Percentiles rank a stretch among this genome's conserved stretches.
phyloP scores from a whole-genome alignment of 2,329 filamentous ascomycete species.

The Epichloe aotearoae region DNA sequence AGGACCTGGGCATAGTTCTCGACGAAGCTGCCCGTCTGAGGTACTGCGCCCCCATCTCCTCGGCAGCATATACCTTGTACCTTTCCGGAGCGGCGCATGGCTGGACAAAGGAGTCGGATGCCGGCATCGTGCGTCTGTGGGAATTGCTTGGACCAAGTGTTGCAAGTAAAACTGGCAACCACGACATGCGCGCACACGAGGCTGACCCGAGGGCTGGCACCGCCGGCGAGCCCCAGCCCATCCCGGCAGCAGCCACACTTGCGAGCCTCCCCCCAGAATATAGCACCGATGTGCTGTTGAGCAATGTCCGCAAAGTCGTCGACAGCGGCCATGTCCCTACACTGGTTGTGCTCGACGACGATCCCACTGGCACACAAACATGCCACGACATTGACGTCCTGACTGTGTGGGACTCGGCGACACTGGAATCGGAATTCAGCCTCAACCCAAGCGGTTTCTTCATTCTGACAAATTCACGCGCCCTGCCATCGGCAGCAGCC shows the following conservation, averaged over 20 bases:
- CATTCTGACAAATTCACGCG: slow-evolving; percentile 45
- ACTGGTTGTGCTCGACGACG: slow-evolving; percentile 36
- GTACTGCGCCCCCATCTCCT: slow-evolving; percentile 16
- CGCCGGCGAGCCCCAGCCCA: not conserved
- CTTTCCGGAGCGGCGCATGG: slow-evolving; percentile 20
- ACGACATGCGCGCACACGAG: not conserved
- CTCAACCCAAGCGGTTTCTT: slow-evolving; percentile 35
- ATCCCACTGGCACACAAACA: slow-evolving; percentile 47
- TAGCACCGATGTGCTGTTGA: slow-evolving; percentile 10
- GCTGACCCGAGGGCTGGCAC: not conserved
- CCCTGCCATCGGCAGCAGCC: slow-evolving; percentile 34
- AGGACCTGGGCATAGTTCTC: slow-evolving; percentile 20
- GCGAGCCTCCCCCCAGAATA: slow-evolving; percentile 12
- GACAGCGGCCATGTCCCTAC: slow-evolving; percentile 14
- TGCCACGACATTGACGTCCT: slow-evolving; percentile 43
- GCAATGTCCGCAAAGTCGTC: slow-evolving; percentile 9
- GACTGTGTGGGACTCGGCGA: slow-evolving; percentile 35
- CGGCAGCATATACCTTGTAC: slow-evolving; percentile 19
- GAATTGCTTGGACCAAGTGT: slow-evolving; percentile 16
- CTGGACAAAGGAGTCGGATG: slow-evolving; percentile 20
- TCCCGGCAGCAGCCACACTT: slow-evolving; percentile 13
- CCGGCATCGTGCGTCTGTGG: slow-evolving; percentile 25
- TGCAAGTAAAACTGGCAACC: slow-evolving; percentile 1
- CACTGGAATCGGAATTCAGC: slow-evolving; percentile 30
- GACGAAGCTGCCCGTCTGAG: slow-evolving; percentile 18